Conservation (phyloP, 2,329 filamentous ascomycete species). For the Xylariaceae sp. region DNA sequence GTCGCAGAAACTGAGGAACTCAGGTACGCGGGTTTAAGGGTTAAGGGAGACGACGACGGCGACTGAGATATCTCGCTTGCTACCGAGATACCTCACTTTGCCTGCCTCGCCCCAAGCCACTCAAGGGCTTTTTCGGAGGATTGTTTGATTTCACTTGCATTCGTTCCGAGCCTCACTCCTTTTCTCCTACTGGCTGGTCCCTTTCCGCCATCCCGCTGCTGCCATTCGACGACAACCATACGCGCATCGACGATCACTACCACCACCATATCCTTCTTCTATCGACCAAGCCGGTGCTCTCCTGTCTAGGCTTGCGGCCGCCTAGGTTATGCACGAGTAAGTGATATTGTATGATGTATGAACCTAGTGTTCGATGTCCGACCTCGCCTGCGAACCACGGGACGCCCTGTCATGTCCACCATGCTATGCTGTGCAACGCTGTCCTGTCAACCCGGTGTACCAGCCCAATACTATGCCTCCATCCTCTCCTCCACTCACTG, state of each 20-base stretch:
- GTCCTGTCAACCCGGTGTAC: not conserved
- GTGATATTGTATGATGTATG: conserved; percentile 4
- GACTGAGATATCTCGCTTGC: not conserved
- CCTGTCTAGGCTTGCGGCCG: conserved; percentile 32
- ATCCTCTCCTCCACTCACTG: conserved; percentile 6
- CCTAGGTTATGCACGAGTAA: conserved; percentile 32
- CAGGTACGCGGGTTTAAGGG: conserved; percentile 2
- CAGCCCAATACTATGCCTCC: conserved; percentile 8
- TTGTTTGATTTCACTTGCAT: no score
- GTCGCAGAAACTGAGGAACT: conserved; percentile 1
- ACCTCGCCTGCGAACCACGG: not conserved
- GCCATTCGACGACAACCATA: conserved; percentile 19
- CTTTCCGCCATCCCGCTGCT: not conserved
- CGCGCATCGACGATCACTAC: conserved; percentile 21
- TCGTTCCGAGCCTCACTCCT: no score
- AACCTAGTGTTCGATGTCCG: conserved; percentile 1
- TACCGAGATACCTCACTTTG: not conserved
- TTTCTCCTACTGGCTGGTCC: no score
- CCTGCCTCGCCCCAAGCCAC: not conserved
- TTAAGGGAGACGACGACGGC: not conserved
- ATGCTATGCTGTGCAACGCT: conserved; percentile 12
- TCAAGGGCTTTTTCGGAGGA: no score
- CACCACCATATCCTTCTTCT: conserved; percentile 9
- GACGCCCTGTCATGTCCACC: not conserved
- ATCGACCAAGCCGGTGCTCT: conserved; percentile 21